Evolutionary conservation across 164 flowering plant genomes (phyloP).

Genomic region (Umbellularia californica): DNA sequence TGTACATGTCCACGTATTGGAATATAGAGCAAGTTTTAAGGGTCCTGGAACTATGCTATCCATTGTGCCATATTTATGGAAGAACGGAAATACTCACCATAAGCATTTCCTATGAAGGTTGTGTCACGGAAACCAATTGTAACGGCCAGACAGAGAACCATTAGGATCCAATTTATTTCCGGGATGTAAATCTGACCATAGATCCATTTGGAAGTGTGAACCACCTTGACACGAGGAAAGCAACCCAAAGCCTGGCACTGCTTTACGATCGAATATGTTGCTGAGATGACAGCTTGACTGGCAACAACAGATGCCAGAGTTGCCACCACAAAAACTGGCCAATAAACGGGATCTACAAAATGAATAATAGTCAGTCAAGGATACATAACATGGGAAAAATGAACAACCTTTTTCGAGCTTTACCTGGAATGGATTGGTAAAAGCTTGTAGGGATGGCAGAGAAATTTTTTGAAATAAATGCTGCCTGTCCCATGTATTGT

Average conservation of each 20-base stretch:
- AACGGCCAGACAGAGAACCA: constrained; percentile 51
- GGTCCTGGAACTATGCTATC: too few relatives aligned
- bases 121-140: constrained; percentile 52
- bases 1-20: too few relatives aligned
- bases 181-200: constrained; percentile 62
- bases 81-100: constrained; percentile 38
- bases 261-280: constrained; percentile 55
- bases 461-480: constrained; percentile 63
- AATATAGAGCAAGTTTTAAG: too few relatives aligned
- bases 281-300: constrained; percentile 63
- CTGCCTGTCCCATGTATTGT: constrained; percentile 88
- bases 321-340: constrained; percentile 58
- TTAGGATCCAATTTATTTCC: constrained; percentile 73
- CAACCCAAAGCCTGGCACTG: constrained; percentile 71
- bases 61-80: not conserved
- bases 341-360: constrained; percentile 39
- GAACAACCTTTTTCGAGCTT: not conserved
- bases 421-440: constrained; percentile 68
- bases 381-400: not conserved
- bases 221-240: constrained; percentile 73
- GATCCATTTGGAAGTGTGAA: constrained; percentile 50
- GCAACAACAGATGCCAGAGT: constrained; percentile 59
- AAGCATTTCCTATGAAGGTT: constrained; percentile 54
- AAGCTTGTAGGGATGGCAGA: constrained; percentile 38
- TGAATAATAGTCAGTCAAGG: not conserved